Base-by-base conservation (phyloP, 169 alveolate genomes). In the Plasmodium yoelii region DNA sequence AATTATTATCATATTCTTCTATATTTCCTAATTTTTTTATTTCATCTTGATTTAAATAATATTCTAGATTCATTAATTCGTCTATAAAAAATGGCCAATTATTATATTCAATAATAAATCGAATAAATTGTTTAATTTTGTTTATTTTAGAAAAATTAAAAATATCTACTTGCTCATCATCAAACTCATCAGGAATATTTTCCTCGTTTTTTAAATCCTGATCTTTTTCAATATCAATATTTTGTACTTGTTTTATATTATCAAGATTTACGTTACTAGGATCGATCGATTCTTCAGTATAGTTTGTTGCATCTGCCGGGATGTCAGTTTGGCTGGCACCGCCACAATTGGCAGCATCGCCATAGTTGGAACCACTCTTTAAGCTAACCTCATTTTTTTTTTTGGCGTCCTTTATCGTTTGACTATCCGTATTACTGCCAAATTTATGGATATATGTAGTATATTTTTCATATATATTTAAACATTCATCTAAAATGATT, bases 21-120 rank as follows among this genome's bases (percentile, higher is more conserved):
- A 10, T 47, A 26, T 67, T 56, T 39, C 15, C 13, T 2, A 55
- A 24, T 49, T 64, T 8, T 0, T 67, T 46, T 15, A 82, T 24
- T 49, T 82, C 90, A 55, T 65, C 64, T 5, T 39, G 3, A 28
- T 53, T 82, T 34, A 82, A 60, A 22, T 82, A 82, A 24, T 44
- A 53, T 8, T 82, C 90, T 49, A 82, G 19, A 49, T 55, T 67
- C 46, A 67, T 67, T 12, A 51, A 18, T 15, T 82, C 90, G 24
- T 82, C 90, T 46, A 82, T 60, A 71, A 82, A 82, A 39, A 82
- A 65, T n/a, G 90, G 90, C 90, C 90, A 82, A 34, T 82, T 46
- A 55, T 82, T 82, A 60, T 82, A 82, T 46, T 82, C 90, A 47
- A 67, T 67, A 15, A 82, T 49, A 44, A 82, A 82, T 4, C 90